phyloP scores from a whole-genome alignment of 2,329 filamentous ascomycete genomes.

The Ilyonectria mors-panacis region DNA sequence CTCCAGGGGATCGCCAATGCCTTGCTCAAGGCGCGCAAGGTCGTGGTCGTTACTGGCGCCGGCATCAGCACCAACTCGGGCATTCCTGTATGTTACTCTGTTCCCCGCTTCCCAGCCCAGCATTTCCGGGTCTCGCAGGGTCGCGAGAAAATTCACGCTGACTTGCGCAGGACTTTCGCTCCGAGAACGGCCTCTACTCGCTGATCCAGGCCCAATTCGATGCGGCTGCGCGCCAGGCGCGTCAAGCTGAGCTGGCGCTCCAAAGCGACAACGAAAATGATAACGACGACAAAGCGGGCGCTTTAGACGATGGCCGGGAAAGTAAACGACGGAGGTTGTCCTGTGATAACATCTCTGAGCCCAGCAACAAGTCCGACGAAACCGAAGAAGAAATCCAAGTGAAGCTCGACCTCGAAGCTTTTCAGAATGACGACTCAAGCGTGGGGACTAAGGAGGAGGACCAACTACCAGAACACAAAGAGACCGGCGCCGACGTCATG shows the following conservation, averaged over 20 bases:
- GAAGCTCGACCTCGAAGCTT: slow-evolving; percentile 35
- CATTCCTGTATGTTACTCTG: slow-evolving; percentile 70
- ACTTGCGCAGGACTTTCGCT: slow-evolving; percentile 75
- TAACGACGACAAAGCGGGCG: slow-evolving; percentile 25
- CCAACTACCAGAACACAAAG: slow-evolving; percentile 15
- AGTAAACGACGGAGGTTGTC: slow-evolving; percentile 55
- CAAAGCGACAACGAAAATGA: slow-evolving; percentile 37
- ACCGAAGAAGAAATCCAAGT: slow-evolving; percentile 46
- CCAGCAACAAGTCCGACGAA: slow-evolving; percentile 27
- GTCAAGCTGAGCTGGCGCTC: slow-evolving; percentile 45
- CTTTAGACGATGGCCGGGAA: slow-evolving; percentile 39
- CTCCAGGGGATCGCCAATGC: slow-evolving; percentile 77
- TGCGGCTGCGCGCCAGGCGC: slow-evolving; percentile 60
- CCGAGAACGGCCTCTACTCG: slow-evolving; percentile 80
- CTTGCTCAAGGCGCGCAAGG: slow-evolving; percentile 75
- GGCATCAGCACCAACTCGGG: slow-evolving; percentile 84
- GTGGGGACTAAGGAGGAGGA: slow-evolving; percentile 35
- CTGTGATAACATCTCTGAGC: slow-evolving; percentile 36
- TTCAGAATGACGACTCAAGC: slow-evolving; percentile 24
- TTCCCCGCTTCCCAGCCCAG: slow-evolving; percentile 26
- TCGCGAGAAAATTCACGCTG: slow-evolving; percentile 28
- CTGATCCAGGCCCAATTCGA: slow-evolving; percentile 79
- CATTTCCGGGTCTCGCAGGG: neutral
- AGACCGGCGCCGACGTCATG: neutral
- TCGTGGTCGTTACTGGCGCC: slow-evolving; percentile 80